phyloP scores from a whole-genome alignment of 768 basidiomycete species.

The Solioccasus polychromus region DNA sequence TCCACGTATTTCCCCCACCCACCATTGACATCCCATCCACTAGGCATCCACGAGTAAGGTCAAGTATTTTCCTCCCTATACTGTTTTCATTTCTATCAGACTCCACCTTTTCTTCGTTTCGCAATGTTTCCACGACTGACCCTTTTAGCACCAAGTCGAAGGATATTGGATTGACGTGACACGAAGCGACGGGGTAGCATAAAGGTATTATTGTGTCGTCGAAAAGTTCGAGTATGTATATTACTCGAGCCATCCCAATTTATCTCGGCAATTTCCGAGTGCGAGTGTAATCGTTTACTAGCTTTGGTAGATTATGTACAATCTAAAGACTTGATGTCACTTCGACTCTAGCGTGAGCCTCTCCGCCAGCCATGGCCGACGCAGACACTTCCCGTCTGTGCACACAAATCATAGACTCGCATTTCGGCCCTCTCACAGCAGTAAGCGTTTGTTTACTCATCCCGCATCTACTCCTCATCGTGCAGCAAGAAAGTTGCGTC shows the following conservation, averaged over 20 bases:
- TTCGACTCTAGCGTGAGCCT: neutral
- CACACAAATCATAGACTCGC: slow-evolving; percentile 56
- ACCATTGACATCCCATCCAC: slow-evolving; percentile 5
- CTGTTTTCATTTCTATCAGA: slow-evolving; percentile 3
- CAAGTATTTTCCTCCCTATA: slow-evolving; percentile 23
- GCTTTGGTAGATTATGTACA: neutral
- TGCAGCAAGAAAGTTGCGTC: slow-evolving; percentile 63
- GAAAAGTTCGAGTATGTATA: slow-evolving; percentile 12
- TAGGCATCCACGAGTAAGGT: slow-evolving; percentile 23
- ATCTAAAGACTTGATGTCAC: slow-evolving; percentile 13
- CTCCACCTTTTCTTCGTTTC: neutral
- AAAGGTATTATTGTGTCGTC: neutral
- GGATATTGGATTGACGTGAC: neutral
- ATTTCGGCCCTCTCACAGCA: slow-evolving; percentile 64
- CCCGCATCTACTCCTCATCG: neutral
- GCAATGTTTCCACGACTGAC: slow-evolving; percentile 24
- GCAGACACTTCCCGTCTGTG: slow-evolving; percentile 59
- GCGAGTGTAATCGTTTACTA: slow-evolving; percentile 3
- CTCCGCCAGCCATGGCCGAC: slow-evolving; percentile 51
- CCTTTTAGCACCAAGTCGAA: slow-evolving; percentile 25
- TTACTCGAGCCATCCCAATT: slow-evolving; percentile 1
- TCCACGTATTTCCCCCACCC: slow-evolving; percentile 9
- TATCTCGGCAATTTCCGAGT: slow-evolving; percentile 5
- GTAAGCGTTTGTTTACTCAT: slow-evolving; percentile 39
- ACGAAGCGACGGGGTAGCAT: neutral